These are phyloP conservation scores for Kodamaea ohmeri DNA, from an alignment of 1,139 yeast species.

Conservation along the genomic window DNA sequence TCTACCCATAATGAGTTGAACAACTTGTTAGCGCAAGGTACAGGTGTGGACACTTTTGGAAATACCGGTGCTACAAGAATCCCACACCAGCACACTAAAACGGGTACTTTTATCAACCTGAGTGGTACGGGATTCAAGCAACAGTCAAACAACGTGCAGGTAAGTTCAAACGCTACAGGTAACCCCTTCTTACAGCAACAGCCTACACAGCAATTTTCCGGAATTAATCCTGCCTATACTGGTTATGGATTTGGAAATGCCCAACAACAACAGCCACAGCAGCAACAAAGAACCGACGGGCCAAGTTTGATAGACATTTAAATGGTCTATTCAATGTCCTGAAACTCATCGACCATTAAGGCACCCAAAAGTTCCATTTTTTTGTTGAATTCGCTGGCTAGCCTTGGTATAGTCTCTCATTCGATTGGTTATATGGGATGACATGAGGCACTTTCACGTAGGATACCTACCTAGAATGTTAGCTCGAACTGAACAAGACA, in stretches of 20 bases:
- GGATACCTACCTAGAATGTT: no score
- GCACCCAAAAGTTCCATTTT: no score
- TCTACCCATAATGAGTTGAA: conserved; percentile 68
- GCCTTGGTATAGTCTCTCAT: no score
- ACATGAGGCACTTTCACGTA: no score
- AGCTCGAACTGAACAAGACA: no score
- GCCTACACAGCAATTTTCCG: conserved; percentile 21
- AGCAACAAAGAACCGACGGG: conserved; percentile 34
- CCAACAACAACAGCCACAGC: conserved; percentile 36
- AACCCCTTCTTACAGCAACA: conserved; percentile 72
- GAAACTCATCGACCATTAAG: background rate
- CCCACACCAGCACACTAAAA: conserved; percentile 89
- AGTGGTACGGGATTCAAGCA: conserved; percentile 81
- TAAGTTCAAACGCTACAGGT: conserved; percentile 47
- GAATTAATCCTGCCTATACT: conserved; percentile 54
- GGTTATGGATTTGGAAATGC: conserved; percentile 92
- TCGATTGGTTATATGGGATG: no score
- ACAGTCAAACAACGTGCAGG: conserved; percentile 36
- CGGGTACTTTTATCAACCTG: conserved; percentile 78
- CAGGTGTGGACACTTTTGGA: conserved; percentile 95
- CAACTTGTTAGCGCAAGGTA: conserved; percentile 75
- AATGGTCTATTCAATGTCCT: background rate
- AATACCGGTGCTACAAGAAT: conserved; percentile 86
- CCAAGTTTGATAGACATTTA: conserved; percentile 50
- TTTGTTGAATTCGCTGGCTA: no score